These are phyloP conservation scores for Xerophyta viscosa DNA, from an alignment of 106 monocot species.

Conservation along the genomic window DNA sequence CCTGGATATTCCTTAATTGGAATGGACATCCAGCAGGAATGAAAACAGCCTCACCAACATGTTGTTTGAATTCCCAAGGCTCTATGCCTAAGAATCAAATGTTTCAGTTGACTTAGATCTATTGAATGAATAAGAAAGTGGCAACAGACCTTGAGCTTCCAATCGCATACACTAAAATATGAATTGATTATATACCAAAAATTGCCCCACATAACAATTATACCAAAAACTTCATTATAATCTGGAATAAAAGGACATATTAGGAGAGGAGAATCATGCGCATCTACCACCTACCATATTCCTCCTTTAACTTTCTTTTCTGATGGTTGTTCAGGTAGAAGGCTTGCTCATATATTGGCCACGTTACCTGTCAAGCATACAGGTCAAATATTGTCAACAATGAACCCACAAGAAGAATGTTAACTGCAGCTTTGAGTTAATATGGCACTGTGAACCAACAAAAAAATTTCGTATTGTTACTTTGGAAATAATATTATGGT, in stretches of 20 bases:
- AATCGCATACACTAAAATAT: too few relatives aligned
- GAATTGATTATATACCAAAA: too few relatives aligned
- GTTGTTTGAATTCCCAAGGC: constrained; percentile 70
- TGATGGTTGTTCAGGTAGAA: constrained; percentile 49
- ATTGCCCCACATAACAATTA: too few relatives aligned
- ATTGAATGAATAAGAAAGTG: too few relatives aligned
- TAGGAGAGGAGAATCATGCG: neutral
- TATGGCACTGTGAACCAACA: too few relatives aligned
- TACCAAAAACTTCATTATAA: neutral
- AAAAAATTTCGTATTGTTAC: too few relatives aligned
- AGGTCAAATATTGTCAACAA: neutral
- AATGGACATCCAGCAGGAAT: constrained; percentile 86
- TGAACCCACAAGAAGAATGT: neutral
- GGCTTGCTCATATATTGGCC: constrained; percentile 60
- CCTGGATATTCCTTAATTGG: constrained; percentile 72
- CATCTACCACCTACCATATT: constrained; percentile 44
- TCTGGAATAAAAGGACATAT: too few relatives aligned
- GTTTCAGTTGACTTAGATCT: too few relatives aligned
- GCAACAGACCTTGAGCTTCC: too few relatives aligned
- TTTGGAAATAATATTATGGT: too few relatives aligned
- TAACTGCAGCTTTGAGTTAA: too few relatives aligned
- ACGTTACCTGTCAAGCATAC: constrained; percentile 24
- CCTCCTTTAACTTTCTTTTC: constrained; percentile 70
- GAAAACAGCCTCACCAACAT: constrained; percentile 77
- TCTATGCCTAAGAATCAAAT: constrained; percentile 40